Evolutionary conservation across 1,284 basidiomycete genomes (phyloP).

Genomic region (Ceratobasidium sp.): DNA sequence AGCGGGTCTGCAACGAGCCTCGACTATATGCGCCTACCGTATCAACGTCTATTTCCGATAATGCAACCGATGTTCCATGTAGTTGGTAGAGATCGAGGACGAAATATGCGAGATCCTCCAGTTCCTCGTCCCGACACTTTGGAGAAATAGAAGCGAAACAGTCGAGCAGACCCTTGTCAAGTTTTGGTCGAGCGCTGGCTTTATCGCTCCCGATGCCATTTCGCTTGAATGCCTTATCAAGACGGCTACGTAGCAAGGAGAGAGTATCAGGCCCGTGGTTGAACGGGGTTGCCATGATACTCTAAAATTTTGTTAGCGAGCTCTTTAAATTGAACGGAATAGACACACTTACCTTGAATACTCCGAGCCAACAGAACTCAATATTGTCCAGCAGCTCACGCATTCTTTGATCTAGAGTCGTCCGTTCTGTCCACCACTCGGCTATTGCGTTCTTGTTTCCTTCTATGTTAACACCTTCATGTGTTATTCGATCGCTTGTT

Average conservation of each 20-base stretch:
- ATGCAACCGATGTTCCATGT: slow-evolving; percentile 89
- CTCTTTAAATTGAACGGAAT: background rate
- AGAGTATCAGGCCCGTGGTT: slow-evolving; percentile 64
- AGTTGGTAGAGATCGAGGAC: slow-evolving; percentile 95
- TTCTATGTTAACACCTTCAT: slow-evolving; percentile 56
- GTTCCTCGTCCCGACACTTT: slow-evolving; percentile 89
- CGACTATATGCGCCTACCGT: slow-evolving; percentile 67
- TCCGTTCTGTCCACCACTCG: slow-evolving; percentile 88
- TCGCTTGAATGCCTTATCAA: slow-evolving; percentile 82
- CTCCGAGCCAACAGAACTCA: slow-evolving; percentile 97
- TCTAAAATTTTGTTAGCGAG: slow-evolving; percentile 32
- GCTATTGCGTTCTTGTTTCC: slow-evolving; percentile 79
- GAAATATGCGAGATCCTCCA: slow-evolving; percentile 96
- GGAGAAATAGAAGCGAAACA: slow-evolving; percentile 88
- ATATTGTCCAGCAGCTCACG: slow-evolving; percentile 84
- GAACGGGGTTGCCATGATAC: slow-evolving; percentile 28
- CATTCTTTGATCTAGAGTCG: slow-evolving; percentile 82
- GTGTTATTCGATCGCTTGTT: slow-evolving; percentile 68
- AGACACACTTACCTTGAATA: slow-evolving; percentile 86
- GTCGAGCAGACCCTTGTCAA: slow-evolving; percentile 79
- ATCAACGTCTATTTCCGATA: slow-evolving; percentile 93
- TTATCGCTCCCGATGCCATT: slow-evolving; percentile 70
- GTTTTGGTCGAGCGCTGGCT: slow-evolving; percentile 65
- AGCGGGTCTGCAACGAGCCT: background rate
- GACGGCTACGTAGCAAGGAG: slow-evolving; percentile 77